A percentile compares a stretch with the other conserved stretches of the same genome.
Evolutionary conservation across 1,284 basidiomycete genomes (phyloP).

Genomic region (Ustilago sp.): DNA sequence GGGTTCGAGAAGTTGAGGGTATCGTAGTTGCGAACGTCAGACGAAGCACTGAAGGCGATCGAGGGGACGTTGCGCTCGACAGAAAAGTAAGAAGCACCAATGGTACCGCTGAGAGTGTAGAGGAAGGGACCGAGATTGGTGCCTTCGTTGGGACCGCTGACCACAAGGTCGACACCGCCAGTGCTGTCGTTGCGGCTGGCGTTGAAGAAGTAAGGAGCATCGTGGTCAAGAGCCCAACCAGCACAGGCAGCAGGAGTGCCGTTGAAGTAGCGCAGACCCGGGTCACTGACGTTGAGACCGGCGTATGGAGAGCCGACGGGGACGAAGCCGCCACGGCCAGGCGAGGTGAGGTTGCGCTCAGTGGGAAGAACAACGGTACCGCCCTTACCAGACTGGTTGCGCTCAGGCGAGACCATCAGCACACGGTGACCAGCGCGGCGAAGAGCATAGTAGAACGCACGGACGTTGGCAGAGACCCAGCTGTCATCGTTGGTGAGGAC

Average conservation of each 20-base stretch:
- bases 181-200: conserved; percentile 20
- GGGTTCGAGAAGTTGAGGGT: conserved; percentile 46
- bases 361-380: conserved; percentile 61
- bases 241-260: conserved; percentile 53
- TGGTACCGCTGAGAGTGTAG: conserved; percentile 61
- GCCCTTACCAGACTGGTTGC: conserved; percentile 61
- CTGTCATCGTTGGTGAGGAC: conserved; percentile 61
- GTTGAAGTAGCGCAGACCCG: conserved; percentile 55
- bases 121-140: conserved; percentile 59
- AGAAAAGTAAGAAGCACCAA: conserved; percentile 56
- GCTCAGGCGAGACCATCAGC: conserved; percentile 52
- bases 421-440: conserved; percentile 59
- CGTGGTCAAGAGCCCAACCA: conserved; percentile 54
- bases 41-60: conserved; percentile 59
- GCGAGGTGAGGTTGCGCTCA: conserved; percentile 46
- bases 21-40: conserved; percentile 44
- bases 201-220: conserved; percentile 49
- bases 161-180: conserved; percentile 44
- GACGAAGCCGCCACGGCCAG: conserved; percentile 50
- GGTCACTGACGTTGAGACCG: conserved; percentile 43
- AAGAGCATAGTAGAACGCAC: conserved; percentile 62
- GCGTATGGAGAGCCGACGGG: conserved; percentile 43
- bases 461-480: conserved; percentile 48
- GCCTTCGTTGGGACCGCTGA: conserved; percentile 51
- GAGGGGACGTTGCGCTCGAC: conserved; percentile 56